Conservation (phyloP, 768 basidiomycete genomes). For the Trametes gibbosa region DNA sequence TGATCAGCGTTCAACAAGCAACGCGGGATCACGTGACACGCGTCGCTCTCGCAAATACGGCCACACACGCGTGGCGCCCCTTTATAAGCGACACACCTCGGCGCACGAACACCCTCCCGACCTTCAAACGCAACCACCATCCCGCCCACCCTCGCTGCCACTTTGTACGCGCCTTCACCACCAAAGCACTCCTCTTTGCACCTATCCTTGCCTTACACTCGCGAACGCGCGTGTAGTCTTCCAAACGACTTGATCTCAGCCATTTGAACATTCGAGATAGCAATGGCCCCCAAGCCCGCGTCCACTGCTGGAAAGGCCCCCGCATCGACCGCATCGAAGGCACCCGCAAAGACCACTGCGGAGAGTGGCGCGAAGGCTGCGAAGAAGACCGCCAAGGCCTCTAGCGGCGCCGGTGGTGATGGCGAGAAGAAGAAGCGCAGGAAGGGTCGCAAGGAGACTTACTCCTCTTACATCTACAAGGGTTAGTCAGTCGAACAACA, state of each 20-base stretch:
- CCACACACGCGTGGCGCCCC: constrained; percentile 22
- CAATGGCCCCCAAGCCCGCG: constrained; percentile 72
- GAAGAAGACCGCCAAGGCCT: constrained; percentile 54
- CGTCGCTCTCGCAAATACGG: constrained; percentile 22
- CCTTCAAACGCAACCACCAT: constrained; percentile 5
- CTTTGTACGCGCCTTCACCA: background rate
- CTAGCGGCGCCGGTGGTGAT: constrained; percentile 50
- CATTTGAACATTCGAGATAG: constrained; percentile 31
- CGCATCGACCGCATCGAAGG: constrained; percentile 63
- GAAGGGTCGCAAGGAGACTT: constrained; percentile 89
- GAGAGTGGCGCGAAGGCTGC: constrained; percentile 48
- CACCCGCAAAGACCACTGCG: constrained; percentile 52
- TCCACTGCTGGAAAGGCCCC: constrained; percentile 85
- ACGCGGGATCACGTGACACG: constrained; percentile 24
- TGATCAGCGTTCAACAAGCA: constrained; percentile 27
- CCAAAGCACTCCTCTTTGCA: background rate
- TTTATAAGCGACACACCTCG: constrained; percentile 25
- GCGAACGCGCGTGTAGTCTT: constrained; percentile 7
- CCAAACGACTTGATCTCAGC: constrained; percentile 57
- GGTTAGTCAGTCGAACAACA: constrained; percentile 41
- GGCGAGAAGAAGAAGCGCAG: constrained; percentile 78
- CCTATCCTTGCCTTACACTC: background rate
- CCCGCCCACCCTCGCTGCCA: constrained; percentile 12
- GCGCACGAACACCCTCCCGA: constrained; percentile 4
- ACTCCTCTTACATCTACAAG: constrained; percentile 95